Evolutionary conservation across 73 alveolate genomes (phyloP).

Genomic region (Urostyla sp.): DNA sequence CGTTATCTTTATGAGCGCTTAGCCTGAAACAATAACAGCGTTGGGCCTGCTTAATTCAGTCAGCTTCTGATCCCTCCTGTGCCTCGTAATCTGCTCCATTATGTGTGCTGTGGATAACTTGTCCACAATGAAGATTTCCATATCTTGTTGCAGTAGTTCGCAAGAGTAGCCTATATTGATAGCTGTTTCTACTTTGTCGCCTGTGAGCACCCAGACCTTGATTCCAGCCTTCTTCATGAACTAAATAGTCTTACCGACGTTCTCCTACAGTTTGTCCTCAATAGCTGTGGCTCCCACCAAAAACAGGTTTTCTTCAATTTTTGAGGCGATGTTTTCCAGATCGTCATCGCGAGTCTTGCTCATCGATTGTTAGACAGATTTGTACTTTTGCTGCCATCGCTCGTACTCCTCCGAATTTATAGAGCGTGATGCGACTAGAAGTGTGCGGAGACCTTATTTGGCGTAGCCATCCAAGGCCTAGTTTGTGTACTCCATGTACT

Average conservation of each 20-base stretch:
- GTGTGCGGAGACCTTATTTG: slow-evolving; percentile 93
- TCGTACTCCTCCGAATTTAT: slow-evolving; percentile 85
- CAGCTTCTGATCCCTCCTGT: slow-evolving; percentile 53
- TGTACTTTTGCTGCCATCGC: slow-evolving; percentile 79
- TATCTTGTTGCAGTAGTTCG: slow-evolving; percentile 83
- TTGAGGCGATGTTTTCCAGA: slow-evolving; percentile 77
- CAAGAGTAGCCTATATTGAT: slow-evolving; percentile 94
- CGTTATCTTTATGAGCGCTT: slow-evolving; percentile 81
- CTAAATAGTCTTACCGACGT: slow-evolving; percentile 91
- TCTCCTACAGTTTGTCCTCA: slow-evolving; percentile 97
- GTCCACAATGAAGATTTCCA: slow-evolving; percentile 80
- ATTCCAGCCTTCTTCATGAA: slow-evolving; percentile 90
- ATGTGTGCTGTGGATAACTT: slow-evolving; percentile 32
- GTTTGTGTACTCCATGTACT: slow-evolving; percentile 48
- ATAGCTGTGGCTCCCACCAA: slow-evolving; percentile 97
- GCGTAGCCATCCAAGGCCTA: slow-evolving; percentile 87
- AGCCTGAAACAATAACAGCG: slow-evolving; percentile 88
- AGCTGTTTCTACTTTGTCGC: slow-evolving; percentile 98
- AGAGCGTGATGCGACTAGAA: slow-evolving; percentile 90
- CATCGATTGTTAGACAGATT: slow-evolving; percentile 64
- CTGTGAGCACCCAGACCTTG: slow-evolving; percentile 98
- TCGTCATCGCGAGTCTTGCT: slow-evolving; percentile 73
- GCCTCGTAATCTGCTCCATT: slow-evolving; percentile 39
- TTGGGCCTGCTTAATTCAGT: slow-evolving; percentile 62
- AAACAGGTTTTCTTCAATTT: slow-evolving; percentile 82